Conservation (phyloP, 2,329 filamentous ascomycete genomes). For the Pseudogymnoascus sp. region DNA sequence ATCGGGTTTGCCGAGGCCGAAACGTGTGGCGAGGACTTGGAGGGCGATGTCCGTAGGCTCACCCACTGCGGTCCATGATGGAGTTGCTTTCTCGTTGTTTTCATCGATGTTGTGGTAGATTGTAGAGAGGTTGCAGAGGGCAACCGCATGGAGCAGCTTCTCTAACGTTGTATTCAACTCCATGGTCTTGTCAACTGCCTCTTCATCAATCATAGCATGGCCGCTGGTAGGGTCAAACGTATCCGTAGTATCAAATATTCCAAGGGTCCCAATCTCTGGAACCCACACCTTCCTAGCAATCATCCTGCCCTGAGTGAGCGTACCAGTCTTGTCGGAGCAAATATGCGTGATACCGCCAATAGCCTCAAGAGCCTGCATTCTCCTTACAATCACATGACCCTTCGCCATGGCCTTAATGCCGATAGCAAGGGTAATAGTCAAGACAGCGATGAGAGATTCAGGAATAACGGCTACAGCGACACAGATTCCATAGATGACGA, state of each 20-base stretch:
- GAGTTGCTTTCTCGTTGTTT: slow-evolving; percentile 30
- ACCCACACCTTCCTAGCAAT: slow-evolving; percentile 55
- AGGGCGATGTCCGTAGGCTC: slow-evolving; percentile 68
- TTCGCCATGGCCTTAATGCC: slow-evolving; percentile 57
- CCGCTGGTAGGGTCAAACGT: slow-evolving; percentile 55
- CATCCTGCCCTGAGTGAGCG: slow-evolving; percentile 58
- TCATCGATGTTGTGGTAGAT: slow-evolving; percentile 26
- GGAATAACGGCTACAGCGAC: slow-evolving; percentile 56
- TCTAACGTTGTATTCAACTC: slow-evolving; percentile 25
- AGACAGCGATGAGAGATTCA: slow-evolving; percentile 59
- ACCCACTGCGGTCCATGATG: slow-evolving; percentile 50
- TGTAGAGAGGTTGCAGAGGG: slow-evolving; percentile 51
- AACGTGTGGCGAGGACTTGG: slow-evolving; percentile 63
- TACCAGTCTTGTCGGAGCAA: slow-evolving; percentile 64
- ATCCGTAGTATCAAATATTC: slow-evolving; percentile 46
- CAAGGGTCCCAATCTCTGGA: slow-evolving; percentile 42
- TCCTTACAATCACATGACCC: slow-evolving; percentile 56
- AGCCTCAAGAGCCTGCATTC: slow-evolving; percentile 56
- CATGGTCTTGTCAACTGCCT: slow-evolving; percentile 31
- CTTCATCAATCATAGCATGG: slow-evolving; percentile 37
- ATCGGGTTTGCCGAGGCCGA: slow-evolving; percentile 49
- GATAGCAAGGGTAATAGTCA: slow-evolving; percentile 63
- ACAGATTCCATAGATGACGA: slow-evolving; percentile 52
- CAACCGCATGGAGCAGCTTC: slow-evolving; percentile 39
- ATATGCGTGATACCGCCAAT: slow-evolving; percentile 63